Evolutionary conservation across 176 grass and related monocot species (phyloP), one percentile per base, ranked within the genome.

Genomic region (Eragrostis curvula): DNA sequence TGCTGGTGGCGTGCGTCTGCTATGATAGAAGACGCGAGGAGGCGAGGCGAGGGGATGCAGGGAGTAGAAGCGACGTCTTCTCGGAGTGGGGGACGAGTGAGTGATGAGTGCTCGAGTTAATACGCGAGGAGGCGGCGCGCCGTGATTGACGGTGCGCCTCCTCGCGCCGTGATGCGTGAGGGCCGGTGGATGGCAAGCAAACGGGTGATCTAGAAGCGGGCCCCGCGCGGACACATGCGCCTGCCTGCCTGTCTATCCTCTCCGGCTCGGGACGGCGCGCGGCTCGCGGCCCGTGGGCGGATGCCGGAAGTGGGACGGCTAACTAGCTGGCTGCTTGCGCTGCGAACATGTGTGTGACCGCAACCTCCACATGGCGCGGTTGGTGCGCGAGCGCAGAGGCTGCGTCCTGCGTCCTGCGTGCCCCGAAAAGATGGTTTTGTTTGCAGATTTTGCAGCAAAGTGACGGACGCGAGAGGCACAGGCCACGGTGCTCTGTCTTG

Each of bases 321-420:
- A 28, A 66, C n/a, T 14, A 66, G 70, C 32, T 71, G 39, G 39
- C 27, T 21, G 73, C 66, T 44, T 13, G 73, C 74, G 30, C 12
- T 10, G 87, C 75, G 0, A 85, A 84, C 76, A 69, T 75, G 81
- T 75, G 81, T 70, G 48, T 44, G 61, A 3, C 9, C 15, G 61
- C 81, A 79, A 67, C 81, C 62, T 29, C 44, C 87, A 76, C 87
- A 81, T 81, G 82, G 56, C 71, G 63, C 65, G 71, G 63, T 89
- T 70, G 87, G 82, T 88, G 81, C 75, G 69, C 9, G 9, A 17
- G 7, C 17, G 16, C 17, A 13, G 12, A 48, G 11, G 12, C 71
- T 13, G 66, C 40, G 18, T 9, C 14, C 47, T 68, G n/a, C 15
- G 17, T 4, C 23, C 44, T 7, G 46, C 48, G 17, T 55, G 61